phyloP scores from a whole-genome alignment of 2,329 filamentous ascomycete genomes.

The Pseudovirgaria hyperparasitica region DNA sequence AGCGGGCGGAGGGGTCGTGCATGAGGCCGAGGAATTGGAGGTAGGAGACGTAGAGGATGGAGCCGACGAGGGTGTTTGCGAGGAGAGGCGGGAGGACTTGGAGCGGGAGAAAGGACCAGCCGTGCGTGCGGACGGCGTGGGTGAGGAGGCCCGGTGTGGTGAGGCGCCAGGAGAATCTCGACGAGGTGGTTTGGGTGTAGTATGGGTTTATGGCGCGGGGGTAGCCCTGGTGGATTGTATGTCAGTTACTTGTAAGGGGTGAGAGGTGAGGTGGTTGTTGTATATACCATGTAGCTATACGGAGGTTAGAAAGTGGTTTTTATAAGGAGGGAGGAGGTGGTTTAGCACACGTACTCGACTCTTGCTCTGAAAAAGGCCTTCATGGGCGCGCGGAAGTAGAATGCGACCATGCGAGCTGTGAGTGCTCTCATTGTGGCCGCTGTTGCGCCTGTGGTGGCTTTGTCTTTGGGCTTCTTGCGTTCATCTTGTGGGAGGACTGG shows the following conservation, averaged over 20 bases:
- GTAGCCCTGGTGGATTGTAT: slow-evolving; percentile 49
- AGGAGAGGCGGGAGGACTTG: slow-evolving; percentile 65
- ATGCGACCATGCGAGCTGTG: slow-evolving; percentile 71
- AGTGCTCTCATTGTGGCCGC: slow-evolving; percentile 75
- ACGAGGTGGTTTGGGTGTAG: slow-evolving; percentile 32
- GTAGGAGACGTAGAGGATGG: slow-evolving; percentile 64
- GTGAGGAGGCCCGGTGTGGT: slow-evolving; percentile 59
- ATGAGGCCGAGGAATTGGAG: slow-evolving; percentile 54
- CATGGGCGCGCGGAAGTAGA: slow-evolving; percentile 82
- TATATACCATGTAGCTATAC: slow-evolving; percentile 38
- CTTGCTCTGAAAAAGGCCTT: slow-evolving; percentile 87
- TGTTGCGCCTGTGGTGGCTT: slow-evolving; percentile 61
- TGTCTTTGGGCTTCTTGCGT: slow-evolving; percentile 37
- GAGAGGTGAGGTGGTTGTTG: slow-evolving; percentile 2
- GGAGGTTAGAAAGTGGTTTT: slow-evolving; percentile 9
- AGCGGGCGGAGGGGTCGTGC: slow-evolving; percentile 51
- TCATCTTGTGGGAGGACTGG: too few relatives aligned
- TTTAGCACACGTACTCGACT: slow-evolving; percentile 56
- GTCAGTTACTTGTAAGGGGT: too few relatives aligned
- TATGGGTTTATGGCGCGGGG: slow-evolving; percentile 50
- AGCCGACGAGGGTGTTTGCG: slow-evolving; percentile 61
- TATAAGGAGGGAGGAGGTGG: neutral
- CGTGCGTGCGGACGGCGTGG: slow-evolving; percentile 54
- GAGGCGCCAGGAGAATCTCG: slow-evolving; percentile 47
- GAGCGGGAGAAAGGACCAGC: slow-evolving; percentile 62